Evolutionary conservation across 805 yeast species (phyloP).

Genomic region (Saccharomyces eubayanus): DNA sequence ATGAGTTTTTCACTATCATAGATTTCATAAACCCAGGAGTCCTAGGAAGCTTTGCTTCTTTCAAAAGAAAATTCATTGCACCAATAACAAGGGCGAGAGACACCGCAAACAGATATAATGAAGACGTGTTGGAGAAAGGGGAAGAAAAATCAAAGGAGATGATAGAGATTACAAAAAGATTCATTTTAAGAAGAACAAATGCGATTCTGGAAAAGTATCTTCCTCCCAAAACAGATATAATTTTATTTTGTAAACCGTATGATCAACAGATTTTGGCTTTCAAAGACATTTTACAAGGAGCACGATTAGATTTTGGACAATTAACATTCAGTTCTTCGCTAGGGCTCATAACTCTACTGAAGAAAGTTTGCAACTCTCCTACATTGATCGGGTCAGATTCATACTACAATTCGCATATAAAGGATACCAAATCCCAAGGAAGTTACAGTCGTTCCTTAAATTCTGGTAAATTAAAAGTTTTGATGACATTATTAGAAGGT

Average conservation of each 20-base stretch:
- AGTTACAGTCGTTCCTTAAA: constrained; percentile 20
- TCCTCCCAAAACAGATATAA: constrained; percentile 66
- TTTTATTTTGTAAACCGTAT: constrained; percentile 75
- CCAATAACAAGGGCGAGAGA: constrained; percentile 74
- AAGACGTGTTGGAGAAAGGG: constrained; percentile 46
- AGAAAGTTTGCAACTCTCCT: constrained; percentile 82
- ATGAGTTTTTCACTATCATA: constrained; percentile 71
- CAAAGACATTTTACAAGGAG: constrained; percentile 35
- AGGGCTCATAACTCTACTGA: constrained; percentile 61
- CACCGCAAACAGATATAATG: constrained; percentile 45
- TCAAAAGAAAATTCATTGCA: constrained; percentile 52
- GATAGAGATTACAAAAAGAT: constrained; percentile 51
- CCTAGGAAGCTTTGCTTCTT: constrained; percentile 51
- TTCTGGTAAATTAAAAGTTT: constrained; percentile 58
- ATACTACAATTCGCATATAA: constrained; percentile 13
- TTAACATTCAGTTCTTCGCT: constrained; percentile 40
- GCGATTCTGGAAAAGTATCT: constrained; percentile 47
- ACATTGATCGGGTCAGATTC: constrained; percentile 46
- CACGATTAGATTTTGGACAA: constrained; percentile 23
- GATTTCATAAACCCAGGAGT: constrained; percentile 82
- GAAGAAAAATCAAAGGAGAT: constrained; percentile 54
- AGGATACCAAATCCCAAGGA: constrained; percentile 4
- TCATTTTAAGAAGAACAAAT: constrained; percentile 67
- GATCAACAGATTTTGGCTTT: constrained; percentile 49
- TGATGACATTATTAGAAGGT: constrained; percentile 48